phyloP scores from a whole-genome alignment of 2,329 filamentous ascomycete species.

The Cladosporium cucumerinum region DNA sequence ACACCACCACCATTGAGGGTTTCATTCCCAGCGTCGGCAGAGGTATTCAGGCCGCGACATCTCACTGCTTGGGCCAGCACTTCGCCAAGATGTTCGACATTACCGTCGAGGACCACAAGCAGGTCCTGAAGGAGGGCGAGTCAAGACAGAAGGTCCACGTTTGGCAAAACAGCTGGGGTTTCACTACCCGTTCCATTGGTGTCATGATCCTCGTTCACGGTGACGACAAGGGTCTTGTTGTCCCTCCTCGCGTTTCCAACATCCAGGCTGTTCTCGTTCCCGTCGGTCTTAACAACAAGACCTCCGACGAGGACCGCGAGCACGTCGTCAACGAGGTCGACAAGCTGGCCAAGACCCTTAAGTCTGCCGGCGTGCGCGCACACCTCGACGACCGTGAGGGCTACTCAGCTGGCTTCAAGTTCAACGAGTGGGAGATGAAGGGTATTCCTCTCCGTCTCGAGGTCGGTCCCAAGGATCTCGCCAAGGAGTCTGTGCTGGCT shows the following conservation, averaged over 20 bases:
- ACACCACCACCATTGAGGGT: conserved; percentile 94
- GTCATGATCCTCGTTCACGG: conserved; percentile 99
- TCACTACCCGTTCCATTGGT: conserved; percentile 94
- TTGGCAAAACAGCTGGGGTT: conserved; percentile 99
- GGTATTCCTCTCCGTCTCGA: conserved; percentile 92
- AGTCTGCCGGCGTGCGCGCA: conserved; percentile 69
- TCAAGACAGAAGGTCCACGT: conserved; percentile 79
- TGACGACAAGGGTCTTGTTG: conserved; percentile 90
- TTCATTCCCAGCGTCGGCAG: conserved; percentile 95
- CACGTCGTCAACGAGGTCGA: conserved; percentile 74
- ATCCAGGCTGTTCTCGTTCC: conserved; percentile 84
- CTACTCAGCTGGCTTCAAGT: conserved; percentile 94
- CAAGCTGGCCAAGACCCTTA: conserved; percentile 65
- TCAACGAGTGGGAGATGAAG: conserved; percentile 98
- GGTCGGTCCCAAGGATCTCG: conserved; percentile 91
- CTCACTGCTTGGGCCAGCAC: conserved; percentile 92
- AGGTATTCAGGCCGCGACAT: conserved; percentile 94
- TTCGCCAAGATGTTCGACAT: conserved; percentile 99
- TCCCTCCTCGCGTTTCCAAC: conserved; percentile 86
- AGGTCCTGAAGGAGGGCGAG: conserved; percentile 59
- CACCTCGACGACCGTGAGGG: conserved; percentile 83
- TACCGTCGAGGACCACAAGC: conserved; percentile 84
- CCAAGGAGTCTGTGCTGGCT: conserved; percentile 77
- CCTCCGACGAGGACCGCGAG: conserved; percentile 71
- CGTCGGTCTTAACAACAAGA: conserved; percentile 88